These are phyloP conservation scores for Coix lacrymajobi DNA, from an alignment of 176 grass and related monocot genomes.

Conservation along the genomic window DNA sequence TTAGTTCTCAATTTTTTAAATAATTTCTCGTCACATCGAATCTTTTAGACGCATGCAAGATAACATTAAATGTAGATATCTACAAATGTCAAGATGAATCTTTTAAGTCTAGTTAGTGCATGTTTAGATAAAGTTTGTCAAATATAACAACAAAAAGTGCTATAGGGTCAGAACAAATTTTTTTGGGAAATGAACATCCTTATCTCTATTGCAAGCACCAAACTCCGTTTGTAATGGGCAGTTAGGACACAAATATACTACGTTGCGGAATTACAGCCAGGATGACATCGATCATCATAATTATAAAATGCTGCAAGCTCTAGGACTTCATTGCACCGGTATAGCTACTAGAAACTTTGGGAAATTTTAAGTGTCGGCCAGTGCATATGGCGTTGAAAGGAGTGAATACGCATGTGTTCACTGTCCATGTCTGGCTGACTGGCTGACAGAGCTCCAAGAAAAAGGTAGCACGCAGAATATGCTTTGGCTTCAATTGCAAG, in stretches of 20 bases:
- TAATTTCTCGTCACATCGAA: no score
- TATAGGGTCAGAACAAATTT: no score
- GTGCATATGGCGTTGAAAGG: neutral
- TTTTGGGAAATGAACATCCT: no score
- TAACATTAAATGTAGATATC: no score
- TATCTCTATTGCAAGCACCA: neutral
- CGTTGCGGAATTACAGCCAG: neutral
- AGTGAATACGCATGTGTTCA: neutral
- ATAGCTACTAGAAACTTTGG: neutral
- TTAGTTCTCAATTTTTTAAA: no score
- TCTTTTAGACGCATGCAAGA: no score
- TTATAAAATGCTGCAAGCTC: neutral
- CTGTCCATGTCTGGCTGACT: constrained; percentile 1
- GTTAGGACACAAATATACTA: neutral
- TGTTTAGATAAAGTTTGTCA: no score
- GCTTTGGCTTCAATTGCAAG: constrained; percentile 70
- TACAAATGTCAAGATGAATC: no score
- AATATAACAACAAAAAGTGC: no score
- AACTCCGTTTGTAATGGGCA: neutral
- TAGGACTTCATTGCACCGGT: neutral
- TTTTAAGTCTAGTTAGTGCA: no score
- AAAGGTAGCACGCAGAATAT: constrained; percentile 34
- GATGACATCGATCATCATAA: no score
- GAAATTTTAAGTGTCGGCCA: neutral
- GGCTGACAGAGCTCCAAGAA: constrained; percentile 29